These are phyloP conservation scores for Monosporascus sp. DNA, from an alignment of 2,329 filamentous ascomycete genomes.

Conservation along the genomic window DNA sequence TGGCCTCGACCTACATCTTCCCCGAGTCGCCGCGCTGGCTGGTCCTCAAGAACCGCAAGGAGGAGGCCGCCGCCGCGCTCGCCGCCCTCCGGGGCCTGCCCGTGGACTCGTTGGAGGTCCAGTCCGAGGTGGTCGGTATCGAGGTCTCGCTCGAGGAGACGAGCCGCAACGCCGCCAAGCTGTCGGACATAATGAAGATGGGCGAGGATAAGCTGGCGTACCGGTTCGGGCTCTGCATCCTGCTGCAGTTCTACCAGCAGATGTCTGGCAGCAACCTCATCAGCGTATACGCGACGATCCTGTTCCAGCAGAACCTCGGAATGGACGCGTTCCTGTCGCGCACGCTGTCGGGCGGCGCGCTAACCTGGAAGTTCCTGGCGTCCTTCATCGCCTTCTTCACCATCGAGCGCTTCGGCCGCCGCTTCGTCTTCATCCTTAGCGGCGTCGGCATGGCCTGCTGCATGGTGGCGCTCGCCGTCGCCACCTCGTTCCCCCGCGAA, in stretches of 20 bases:
- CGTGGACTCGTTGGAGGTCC: constrained; percentile 16
- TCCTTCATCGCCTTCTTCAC: constrained; percentile 42
- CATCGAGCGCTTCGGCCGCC: constrained; percentile 45
- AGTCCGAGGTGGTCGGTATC: constrained; percentile 40
- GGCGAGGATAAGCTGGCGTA: constrained; percentile 45
- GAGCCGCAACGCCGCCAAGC: constrained; percentile 26
- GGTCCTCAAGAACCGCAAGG: constrained; percentile 22
- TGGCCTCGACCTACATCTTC: constrained; percentile 25
- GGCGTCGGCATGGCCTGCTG: constrained; percentile 47
- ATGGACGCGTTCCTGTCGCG: constrained; percentile 30
- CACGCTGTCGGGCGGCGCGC: constrained; percentile 40
- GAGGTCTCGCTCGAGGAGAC: constrained; percentile 42
- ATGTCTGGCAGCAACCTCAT: constrained; percentile 44
- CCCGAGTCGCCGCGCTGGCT: constrained; percentile 33
- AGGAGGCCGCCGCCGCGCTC: constrained; percentile 28
- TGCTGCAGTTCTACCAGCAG: constrained; percentile 45
- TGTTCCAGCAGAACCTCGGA: constrained; percentile 36
- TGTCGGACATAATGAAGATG: constrained; percentile 41
- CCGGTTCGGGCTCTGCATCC: constrained; percentile 43
- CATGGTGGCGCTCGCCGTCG: constrained; percentile 48
- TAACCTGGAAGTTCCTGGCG: constrained; percentile 48
- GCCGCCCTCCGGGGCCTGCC: constrained; percentile 15
- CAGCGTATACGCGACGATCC: constrained; percentile 38
- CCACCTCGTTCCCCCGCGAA: constrained; percentile 40
- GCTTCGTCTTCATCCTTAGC: constrained; percentile 45